Evolutionary conservation across 2,329 filamentous ascomycete genomes (phyloP), one percentile per base, ranked within the genome.

Genomic region (Beauveria asiatica): DNA sequence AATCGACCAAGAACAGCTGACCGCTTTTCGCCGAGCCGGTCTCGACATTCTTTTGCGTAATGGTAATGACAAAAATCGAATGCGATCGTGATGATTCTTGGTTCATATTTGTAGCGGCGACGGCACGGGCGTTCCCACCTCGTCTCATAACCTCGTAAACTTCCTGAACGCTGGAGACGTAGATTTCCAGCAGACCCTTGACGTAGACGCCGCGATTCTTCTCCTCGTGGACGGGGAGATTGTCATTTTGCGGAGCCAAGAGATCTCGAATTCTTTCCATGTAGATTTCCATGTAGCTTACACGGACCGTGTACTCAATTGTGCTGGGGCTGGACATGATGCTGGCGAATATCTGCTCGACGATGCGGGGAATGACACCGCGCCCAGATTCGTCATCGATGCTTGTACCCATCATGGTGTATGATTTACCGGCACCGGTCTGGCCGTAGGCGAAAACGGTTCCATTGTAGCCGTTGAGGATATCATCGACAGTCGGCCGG

Each of bases 261-360:
- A 99, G 77, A 84, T 99, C 94, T 69, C 93, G 86, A 73, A 99
- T 97, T 67, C 89, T 86, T 78, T 99, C 94, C 94, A 97, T 99
- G 80, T 99, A 99, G 65, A 99, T 97, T 76, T 99, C 94, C 92
- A 99, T 97, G 76, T 97, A 97, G 75, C 92, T 96, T 70, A 97
- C 93, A 60, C 92, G 86, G 57, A 99, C 93, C n/a, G 92, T 97
- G 75, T 97, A 97, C 76, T 97, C 94, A 73, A 97, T 97, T 66
- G 90, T 96, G 68, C 87, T 87, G 48, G 93, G 90, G 68, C 92
- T 96, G 23, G 89, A 86, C 76, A 97, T 82, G 73, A 97, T 97
- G 76, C 90, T 96, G 67, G 89, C 87, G 73, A 97, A 97, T 72
- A 97, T 97, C 77, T 97, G 93, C 76, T 97, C 91, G 67, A 97